These are phyloP conservation scores for Podaxis pistillaris DNA, from an alignment of 768 basidiomycete species.

Conservation along the genomic window DNA sequence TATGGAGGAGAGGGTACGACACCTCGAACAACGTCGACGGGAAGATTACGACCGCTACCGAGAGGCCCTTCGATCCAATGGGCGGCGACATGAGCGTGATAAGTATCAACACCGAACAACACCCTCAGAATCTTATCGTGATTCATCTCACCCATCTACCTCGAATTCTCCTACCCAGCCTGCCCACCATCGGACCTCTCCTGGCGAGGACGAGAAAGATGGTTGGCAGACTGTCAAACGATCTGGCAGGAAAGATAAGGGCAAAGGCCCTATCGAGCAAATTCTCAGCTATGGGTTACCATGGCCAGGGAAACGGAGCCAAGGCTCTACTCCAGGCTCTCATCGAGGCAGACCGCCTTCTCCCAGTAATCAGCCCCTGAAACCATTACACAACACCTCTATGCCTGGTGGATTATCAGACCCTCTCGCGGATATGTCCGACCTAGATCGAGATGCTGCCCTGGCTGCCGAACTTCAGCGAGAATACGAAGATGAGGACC, in stretches of 20 bases:
- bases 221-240: constrained; percentile 12
- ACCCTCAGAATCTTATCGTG: neutral
- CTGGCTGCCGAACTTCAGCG: constrained; percentile 9
- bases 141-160: neutral
- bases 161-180: neutral
- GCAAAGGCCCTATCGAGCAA: neutral
- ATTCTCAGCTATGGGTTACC: neutral
- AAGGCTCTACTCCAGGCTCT: neutral
- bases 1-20: constrained; percentile 7
- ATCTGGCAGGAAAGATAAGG: neutral
- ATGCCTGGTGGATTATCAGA: constrained; percentile 1
- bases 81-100: neutral
- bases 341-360: neutral
- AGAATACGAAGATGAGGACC: constrained; percentile 6
- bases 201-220: neutral
- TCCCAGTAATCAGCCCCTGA: neutral
- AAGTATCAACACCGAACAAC: neutral
- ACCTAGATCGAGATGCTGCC: constrained; percentile 4
- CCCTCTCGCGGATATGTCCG: neutral
- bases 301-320: neutral
- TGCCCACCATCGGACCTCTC: neutral
- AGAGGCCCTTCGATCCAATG: neutral
- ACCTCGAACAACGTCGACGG: constrained; percentile 6
- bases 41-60: constrained; percentile 9
- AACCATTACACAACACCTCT: neutral